phyloP scores from a whole-genome alignment of 352 stramenopile genomes.

The Globisporangium megalacanthum region DNA sequence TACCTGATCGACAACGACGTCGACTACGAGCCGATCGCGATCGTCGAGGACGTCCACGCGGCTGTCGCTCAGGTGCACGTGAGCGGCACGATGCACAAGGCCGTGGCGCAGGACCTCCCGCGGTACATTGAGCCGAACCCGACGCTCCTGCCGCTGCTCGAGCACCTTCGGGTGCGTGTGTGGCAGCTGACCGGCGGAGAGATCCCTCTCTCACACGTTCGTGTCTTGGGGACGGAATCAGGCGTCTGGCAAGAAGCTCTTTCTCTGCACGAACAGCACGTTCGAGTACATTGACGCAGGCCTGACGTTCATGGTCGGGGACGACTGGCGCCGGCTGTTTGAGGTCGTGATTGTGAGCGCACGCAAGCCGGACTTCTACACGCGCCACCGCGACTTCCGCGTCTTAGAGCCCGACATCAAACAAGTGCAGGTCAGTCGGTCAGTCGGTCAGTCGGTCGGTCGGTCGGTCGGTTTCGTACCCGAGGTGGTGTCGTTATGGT shows the following conservation, averaged over 20 bases:
- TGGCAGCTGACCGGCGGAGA: no score
- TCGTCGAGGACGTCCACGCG: constrained; percentile 86
- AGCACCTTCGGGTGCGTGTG: constrained; percentile 54
- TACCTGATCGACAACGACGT: constrained; percentile 90
- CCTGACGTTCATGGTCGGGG: constrained; percentile 90
- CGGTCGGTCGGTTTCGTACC: no score
- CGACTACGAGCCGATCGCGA: constrained; percentile 84
- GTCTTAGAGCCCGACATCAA: constrained; percentile 55
- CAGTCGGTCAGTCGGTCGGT: not conserved
- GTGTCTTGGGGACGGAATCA: constrained; percentile 11
- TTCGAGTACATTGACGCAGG: constrained; percentile 93
- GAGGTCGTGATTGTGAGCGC: constrained; percentile 87
- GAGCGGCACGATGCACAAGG: constrained; percentile 90
- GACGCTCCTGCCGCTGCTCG: constrained; percentile 76
- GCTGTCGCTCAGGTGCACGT: constrained; percentile 88
- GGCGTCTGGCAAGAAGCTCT: constrained; percentile 84
- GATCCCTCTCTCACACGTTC: no score
- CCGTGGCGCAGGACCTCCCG: constrained; percentile 75
- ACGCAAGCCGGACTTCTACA: constrained; percentile 93
- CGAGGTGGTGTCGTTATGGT: constrained; percentile 5
- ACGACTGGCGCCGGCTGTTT: constrained; percentile 88
- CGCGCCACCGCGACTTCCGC: constrained; percentile 69
- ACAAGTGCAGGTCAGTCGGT: constrained; percentile 43
- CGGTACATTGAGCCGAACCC: constrained; percentile 89
- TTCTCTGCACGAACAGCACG: constrained; percentile 92